These are phyloP conservation scores for Inonotus hispidus DNA, from an alignment of 1,284 basidiomycete genomes.

Conservation along the genomic window DNA sequence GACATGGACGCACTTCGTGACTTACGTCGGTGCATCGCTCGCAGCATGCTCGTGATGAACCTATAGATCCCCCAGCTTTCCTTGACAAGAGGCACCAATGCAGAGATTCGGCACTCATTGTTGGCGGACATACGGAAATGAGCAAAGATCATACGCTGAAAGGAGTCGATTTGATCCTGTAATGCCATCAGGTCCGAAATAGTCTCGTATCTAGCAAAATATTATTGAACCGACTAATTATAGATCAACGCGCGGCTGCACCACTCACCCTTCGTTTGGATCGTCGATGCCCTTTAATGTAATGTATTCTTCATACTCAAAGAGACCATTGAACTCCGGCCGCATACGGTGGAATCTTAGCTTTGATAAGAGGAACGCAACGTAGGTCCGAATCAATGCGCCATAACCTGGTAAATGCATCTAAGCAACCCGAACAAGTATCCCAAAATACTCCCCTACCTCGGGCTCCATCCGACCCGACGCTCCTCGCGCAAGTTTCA, in stretches of 20 bases:
- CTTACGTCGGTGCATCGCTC: slow-evolving; percentile 87
- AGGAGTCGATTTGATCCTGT: slow-evolving; percentile 96
- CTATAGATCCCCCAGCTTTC: slow-evolving; percentile 97
- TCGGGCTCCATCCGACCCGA: slow-evolving; percentile 72
- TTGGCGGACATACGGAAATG: slow-evolving; percentile 87
- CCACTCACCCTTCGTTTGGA: slow-evolving; percentile 89
- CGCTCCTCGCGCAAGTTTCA: slow-evolving; percentile 89
- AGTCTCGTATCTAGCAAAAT: slow-evolving; percentile 79
- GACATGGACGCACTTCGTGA: background rate
- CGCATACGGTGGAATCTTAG: slow-evolving; percentile 90
- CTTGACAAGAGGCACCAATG: slow-evolving; percentile 91
- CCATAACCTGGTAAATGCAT: slow-evolving; percentile 65
- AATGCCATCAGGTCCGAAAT: slow-evolving; percentile 93
- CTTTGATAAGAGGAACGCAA: slow-evolving; percentile 92
- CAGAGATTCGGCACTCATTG: slow-evolving; percentile 93
- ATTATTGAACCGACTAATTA: slow-evolving; percentile 10
- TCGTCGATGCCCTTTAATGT: slow-evolving; percentile 94
- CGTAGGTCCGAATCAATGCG: slow-evolving; percentile 88
- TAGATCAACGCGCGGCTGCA: background rate
- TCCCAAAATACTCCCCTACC: slow-evolving; percentile 40
- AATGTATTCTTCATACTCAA: slow-evolving; percentile 97
- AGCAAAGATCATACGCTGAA: slow-evolving; percentile 93
- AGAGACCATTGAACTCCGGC: slow-evolving; percentile 93
- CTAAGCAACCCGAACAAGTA: background rate
- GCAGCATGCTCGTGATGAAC: slow-evolving; percentile 95